These are phyloP conservation scores for Aureobasidium sp. DNA, from an alignment of 2,329 filamentous ascomycete species.

Conservation along the genomic window DNA sequence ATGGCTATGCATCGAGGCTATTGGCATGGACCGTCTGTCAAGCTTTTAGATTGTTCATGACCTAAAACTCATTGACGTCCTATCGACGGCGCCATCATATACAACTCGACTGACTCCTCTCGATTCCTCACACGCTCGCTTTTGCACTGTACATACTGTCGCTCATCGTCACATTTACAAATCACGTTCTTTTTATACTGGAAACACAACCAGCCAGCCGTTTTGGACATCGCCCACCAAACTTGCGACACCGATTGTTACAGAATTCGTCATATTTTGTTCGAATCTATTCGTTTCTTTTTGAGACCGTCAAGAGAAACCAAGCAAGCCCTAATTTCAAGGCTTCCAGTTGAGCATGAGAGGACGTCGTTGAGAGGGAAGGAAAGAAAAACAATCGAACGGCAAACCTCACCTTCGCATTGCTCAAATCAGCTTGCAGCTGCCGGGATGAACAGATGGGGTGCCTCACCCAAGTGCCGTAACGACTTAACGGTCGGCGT, in stretches of 20 bases:
- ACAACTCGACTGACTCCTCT: not conserved
- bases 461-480: not conserved
- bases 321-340: not conserved
- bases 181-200: not conserved
- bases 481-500: conserved; percentile 2
- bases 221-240: not conserved
- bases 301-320: not conserved
- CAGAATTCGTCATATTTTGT: conserved; percentile 4
- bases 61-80: not conserved
- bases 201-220: not conserved
- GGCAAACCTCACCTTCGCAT: not conserved
- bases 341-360: not conserved
- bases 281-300: not conserved
- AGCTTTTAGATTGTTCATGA: conserved; percentile 4
- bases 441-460: conserved; percentile 8
- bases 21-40: conserved; percentile 6
- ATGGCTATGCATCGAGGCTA: conserved; percentile 10
- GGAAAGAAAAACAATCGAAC: not conserved
- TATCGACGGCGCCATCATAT: not conserved
- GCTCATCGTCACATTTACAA: not conserved
- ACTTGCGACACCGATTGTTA: conserved; percentile 9
- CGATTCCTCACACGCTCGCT: not conserved
- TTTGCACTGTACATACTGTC: not conserved
- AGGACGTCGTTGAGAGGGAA: not conserved
- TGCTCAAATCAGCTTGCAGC: not conserved